Evolutionary conservation across 1,139 yeast genomes (phyloP).

Genomic region (Sugiyamaella xylanicola): DNA sequence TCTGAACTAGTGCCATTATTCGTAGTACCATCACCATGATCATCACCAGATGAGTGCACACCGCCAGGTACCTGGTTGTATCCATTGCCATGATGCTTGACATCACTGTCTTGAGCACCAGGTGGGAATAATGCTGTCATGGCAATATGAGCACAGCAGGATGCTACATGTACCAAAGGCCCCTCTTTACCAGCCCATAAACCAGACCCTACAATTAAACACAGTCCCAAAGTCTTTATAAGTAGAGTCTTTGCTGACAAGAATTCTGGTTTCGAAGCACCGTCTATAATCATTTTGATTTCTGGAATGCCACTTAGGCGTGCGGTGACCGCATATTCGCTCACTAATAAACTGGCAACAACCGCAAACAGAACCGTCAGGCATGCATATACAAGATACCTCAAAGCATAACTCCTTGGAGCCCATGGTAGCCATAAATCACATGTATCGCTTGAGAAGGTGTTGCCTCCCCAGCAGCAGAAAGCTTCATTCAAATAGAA

Average conservation of each 20-base stretch:
- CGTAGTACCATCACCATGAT: not conserved
- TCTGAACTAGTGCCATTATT: not conserved
- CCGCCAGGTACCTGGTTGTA: not conserved
- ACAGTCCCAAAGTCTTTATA: constrained; percentile 56
- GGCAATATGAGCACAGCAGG: constrained; percentile 58
- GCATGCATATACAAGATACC: constrained; percentile 43
- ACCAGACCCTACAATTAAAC: constrained; percentile 76
- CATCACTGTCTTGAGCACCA: not conserved
- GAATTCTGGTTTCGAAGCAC: constrained; percentile 53
- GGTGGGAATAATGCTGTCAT: constrained; percentile 36
- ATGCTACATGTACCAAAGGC: constrained; percentile 84
- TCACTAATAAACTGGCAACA: constrained; percentile 43
- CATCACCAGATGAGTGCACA: not conserved
- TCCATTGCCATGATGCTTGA: not conserved
- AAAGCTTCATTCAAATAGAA: constrained; percentile 43
- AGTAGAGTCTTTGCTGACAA: constrained; percentile 53
- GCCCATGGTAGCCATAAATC: constrained; percentile 50
- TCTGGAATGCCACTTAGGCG: constrained; percentile 73
- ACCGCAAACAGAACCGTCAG: constrained; percentile 42
- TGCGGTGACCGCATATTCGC: constrained; percentile 49
- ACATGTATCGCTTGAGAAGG: constrained; percentile 38
- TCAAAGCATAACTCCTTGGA: constrained; percentile 40
- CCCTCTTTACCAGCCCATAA: constrained; percentile 93
- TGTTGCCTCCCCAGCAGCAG: constrained; percentile 44
- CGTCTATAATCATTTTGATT: constrained; percentile 63